phyloP scores from a whole-genome alignment of 2,329 filamentous ascomycete species.

The Chrysoporthe deuterocubensis region DNA sequence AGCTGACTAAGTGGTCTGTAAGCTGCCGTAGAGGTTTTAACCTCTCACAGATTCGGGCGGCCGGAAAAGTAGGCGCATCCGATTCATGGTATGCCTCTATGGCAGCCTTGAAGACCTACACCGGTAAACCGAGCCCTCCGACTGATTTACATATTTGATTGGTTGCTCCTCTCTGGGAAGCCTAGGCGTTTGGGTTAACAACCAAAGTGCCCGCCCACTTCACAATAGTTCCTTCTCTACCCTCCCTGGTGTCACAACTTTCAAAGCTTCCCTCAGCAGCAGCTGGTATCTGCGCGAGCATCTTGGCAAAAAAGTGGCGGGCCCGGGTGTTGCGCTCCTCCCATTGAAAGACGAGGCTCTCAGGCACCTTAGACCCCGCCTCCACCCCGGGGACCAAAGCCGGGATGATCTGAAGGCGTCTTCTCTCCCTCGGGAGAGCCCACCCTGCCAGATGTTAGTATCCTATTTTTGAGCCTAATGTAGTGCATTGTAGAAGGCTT shows the following conservation, averaged over 20 bases:
- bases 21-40: too few relatives aligned
- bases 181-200: background rate
- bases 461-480: background rate
- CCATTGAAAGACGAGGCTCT: conserved; percentile 21
- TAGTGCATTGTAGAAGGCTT: background rate
- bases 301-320: conserved; percentile 18
- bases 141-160: too few relatives aligned
- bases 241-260: conserved; percentile 22
- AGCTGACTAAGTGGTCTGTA: too few relatives aligned
- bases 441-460: conserved; percentile 14
- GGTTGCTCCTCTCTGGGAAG: too few relatives aligned
- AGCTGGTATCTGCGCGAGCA: conserved; percentile 6
- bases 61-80: too few relatives aligned
- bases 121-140: too few relatives aligned
- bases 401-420: conserved; percentile 23
- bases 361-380: conserved; percentile 19
- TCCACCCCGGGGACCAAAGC: conserved; percentile 4
- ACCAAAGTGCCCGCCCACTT: conserved; percentile 13
- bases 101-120: too few relatives aligned
- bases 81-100: too few relatives aligned
- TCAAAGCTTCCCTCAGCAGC: conserved; percentile 16
- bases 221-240: conserved; percentile 17
- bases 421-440: conserved; percentile 24
- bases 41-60: too few relatives aligned
- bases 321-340: conserved; percentile 21